phyloP scores from a whole-genome alignment of 2,329 filamentous ascomycete species.

The Xylaria arbuscula region DNA sequence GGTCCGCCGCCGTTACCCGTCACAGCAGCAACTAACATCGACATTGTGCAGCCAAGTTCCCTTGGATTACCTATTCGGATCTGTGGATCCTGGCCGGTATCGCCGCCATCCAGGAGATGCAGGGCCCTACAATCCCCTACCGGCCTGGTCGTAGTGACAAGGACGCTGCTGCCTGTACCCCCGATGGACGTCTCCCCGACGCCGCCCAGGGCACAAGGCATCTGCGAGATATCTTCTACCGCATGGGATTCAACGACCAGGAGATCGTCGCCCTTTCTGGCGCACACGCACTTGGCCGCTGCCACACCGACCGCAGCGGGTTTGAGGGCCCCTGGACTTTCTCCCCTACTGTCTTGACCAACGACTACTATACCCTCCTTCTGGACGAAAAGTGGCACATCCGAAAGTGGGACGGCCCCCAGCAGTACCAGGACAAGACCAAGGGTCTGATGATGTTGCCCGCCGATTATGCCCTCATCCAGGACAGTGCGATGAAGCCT shows the following conservation, averaged over 20 bases:
- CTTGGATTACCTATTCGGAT: slow-evolving; percentile 96
- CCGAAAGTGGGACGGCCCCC: slow-evolving; percentile 91
- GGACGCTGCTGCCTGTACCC: slow-evolving; percentile 86
- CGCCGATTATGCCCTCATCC: slow-evolving; percentile 85
- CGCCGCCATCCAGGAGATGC: slow-evolving; percentile 92
- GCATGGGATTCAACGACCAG: slow-evolving; percentile 98
- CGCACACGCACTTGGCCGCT: slow-evolving; percentile 88
- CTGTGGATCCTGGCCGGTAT: slow-evolving; percentile 94
- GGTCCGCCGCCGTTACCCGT: not conserved
- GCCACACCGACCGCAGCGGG: slow-evolving; percentile 88
- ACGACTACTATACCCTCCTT: slow-evolving; percentile 92
- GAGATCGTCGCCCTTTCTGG: slow-evolving; percentile 93
- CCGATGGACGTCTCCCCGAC: slow-evolving; percentile 88
- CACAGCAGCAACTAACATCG: slow-evolving; percentile 19
- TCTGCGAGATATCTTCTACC: slow-evolving; percentile 90
- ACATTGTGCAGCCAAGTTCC: slow-evolving; percentile 73
- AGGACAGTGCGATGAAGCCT: slow-evolving; percentile 87
- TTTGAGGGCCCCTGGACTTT: slow-evolving; percentile 93
- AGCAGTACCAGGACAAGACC: slow-evolving; percentile 83
- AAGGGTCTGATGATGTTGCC: slow-evolving; percentile 98
- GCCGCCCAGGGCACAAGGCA: slow-evolving; percentile 81
- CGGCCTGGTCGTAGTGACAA: slow-evolving; percentile 85
- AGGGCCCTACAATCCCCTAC: slow-evolving; percentile 88
- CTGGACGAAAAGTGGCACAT: slow-evolving; percentile 92
- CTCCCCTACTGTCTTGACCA: slow-evolving; percentile 89